These are phyloP conservation scores for Saccharomycopsis amapae DNA, from an alignment of 805 yeast species.

Conservation along the genomic window DNA sequence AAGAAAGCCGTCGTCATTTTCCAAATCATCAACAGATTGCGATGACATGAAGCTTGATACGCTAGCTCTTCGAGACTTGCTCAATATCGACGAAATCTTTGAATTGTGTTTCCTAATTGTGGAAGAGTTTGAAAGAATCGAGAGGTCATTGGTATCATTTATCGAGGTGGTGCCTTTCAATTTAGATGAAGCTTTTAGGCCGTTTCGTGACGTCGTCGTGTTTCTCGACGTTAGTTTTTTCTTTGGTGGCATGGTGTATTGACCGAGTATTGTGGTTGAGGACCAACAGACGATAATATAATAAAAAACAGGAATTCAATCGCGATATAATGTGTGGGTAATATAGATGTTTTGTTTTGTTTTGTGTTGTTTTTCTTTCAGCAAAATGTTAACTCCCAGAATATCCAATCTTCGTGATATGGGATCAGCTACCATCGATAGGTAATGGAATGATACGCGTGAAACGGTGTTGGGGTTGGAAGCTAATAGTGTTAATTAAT, in stretches of 20 bases:
- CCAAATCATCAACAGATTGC: slow-evolving; percentile 8
- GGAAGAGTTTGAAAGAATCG: slow-evolving; percentile 4
- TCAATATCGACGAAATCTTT: slow-evolving; percentile 4
- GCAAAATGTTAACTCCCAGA: too few relatives aligned
- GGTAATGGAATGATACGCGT: too few relatives aligned
- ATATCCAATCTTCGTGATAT: too few relatives aligned
- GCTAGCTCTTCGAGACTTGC: background rate
- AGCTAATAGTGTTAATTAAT: too few relatives aligned
- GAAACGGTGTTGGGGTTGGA: too few relatives aligned
- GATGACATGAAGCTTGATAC: background rate
- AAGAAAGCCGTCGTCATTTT: slow-evolving; percentile 18
- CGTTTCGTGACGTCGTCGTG: background rate
- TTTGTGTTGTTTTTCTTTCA: too few relatives aligned
- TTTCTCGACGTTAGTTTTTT: slow-evolving; percentile 1
- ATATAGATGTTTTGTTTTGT: too few relatives aligned
- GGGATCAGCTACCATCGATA: too few relatives aligned
- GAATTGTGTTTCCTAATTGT: background rate
- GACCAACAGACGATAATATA: too few relatives aligned
- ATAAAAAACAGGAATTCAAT: too few relatives aligned
- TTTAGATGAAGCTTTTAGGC: background rate
- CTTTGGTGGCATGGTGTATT: slow-evolving; percentile 14
- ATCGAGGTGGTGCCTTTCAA: background rate
- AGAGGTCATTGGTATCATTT: background rate
- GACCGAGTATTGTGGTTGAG: too few relatives aligned
- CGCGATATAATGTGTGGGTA: too few relatives aligned